A percentile compares a stretch with the other conserved stretches of the same genome.
Evolutionary conservation across 164 flowering plant genomes (phyloP).

Genomic region (Tetrastigma voinierianum): DNA sequence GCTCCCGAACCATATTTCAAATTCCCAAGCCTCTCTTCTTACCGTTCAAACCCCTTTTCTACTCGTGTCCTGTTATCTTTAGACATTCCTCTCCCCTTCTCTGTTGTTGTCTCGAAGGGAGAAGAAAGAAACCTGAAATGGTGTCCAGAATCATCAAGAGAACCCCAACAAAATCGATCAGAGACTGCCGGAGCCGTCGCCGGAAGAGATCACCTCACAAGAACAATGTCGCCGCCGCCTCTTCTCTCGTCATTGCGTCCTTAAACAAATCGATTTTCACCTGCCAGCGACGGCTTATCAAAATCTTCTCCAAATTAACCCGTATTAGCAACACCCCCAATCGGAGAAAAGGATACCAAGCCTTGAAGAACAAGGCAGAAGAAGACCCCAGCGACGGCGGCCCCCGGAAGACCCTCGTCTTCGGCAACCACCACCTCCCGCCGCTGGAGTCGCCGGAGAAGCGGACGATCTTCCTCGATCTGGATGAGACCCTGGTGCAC

Average conservation of each 20-base stretch:
- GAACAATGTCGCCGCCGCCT: constrained; percentile 27
- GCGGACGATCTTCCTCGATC: constrained; percentile 69
- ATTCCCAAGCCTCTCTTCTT: too few species aligned
- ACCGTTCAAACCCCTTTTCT: too few species aligned
- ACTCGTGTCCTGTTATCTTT: too few species aligned
- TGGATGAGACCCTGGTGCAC: constrained; percentile 85
- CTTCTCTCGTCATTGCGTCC: constrained; percentile 48
- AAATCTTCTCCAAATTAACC: constrained; percentile 57
- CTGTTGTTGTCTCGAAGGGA: too few species aligned
- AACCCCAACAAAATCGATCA: constrained; percentile 55
- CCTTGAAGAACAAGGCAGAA: constrained; percentile 22
- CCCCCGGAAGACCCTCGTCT: constrained; percentile 10
- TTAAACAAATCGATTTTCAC: constrained; percentile 57
- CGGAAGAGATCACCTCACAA: constrained; percentile 41
- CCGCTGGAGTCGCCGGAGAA: constrained; percentile 29
- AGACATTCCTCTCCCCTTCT: too few species aligned
- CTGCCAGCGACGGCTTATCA: constrained; percentile 68
- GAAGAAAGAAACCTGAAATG: constrained; percentile 30
- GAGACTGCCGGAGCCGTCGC: constrained; percentile 30
- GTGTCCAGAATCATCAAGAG: constrained; percentile 56
- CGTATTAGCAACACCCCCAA: constrained; percentile 43
- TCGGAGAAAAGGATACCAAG: constrained; percentile 35
- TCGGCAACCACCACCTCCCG: constrained; percentile 33
- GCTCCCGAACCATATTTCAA: too few species aligned
- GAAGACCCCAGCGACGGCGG: not conserved